Evolutionary conservation across 768 basidiomycete species (phyloP).

Genomic region (Lactifluus pinguis): DNA sequence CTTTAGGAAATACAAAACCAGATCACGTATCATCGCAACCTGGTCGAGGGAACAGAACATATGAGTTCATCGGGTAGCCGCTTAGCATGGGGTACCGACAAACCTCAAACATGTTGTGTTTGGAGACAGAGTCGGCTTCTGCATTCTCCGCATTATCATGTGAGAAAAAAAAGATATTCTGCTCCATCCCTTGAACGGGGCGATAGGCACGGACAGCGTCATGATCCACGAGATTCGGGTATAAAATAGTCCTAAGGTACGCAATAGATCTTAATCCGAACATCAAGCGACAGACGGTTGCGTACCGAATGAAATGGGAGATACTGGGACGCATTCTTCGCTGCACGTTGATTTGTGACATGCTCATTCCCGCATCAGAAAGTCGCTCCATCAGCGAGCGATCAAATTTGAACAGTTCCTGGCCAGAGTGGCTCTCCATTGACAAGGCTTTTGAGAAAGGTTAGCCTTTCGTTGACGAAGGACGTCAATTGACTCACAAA

Average conservation of each 20-base stretch:
- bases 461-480: neutral
- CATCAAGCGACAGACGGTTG: neutral
- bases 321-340: constrained; percentile 69
- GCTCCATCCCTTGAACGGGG: constrained; percentile 49
- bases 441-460: constrained; percentile 43
- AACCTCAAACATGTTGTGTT: constrained; percentile 62
- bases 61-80: neutral
- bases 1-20: constrained; percentile 45
- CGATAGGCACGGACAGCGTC: constrained; percentile 42
- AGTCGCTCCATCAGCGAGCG: constrained; percentile 67
- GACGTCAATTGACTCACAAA: constrained; percentile 31
- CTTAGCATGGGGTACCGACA: neutral
- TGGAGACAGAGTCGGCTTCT: constrained; percentile 53
- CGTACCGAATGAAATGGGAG: constrained; percentile 49
- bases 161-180: constrained; percentile 59
- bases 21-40: constrained; percentile 40
- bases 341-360: constrained; percentile 67
- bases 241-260: constrained; percentile 45
- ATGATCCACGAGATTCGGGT: constrained; percentile 53
- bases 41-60: neutral
- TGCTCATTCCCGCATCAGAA: constrained; percentile 43
- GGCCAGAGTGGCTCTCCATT: constrained; percentile 53
- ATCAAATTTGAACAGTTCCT: constrained; percentile 52
- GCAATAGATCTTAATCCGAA: neutral
- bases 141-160: constrained; percentile 56